Evolutionary conservation across 2,329 filamentous ascomycete genomes (phyloP), one percentile per base, ranked within the genome.

Genomic region (Fusarium sp.): DNA sequence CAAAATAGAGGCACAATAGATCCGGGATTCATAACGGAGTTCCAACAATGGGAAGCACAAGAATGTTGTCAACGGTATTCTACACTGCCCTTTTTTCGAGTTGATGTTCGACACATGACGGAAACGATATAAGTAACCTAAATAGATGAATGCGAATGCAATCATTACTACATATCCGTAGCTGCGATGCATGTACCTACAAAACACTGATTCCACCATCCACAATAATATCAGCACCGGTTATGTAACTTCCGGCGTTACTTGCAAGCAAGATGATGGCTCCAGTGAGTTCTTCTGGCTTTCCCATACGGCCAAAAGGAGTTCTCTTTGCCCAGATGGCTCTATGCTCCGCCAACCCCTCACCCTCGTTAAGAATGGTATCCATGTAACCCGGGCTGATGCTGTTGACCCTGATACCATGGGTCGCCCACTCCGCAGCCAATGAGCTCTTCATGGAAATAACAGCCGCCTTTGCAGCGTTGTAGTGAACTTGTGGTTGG

Each of bases 401-500:
- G 20, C 58, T 63, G 7, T 63, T 63, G 0, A 63, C 60, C 1
- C 60, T 44, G 11, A 63, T 63, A 0, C 60, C 60, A 6, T 63
- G 60, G 0, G 37, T 20, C 4, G 60, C 60, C 60, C 60, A 63
- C 40, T 63, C 58, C 4, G 58, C 60, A 11, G 60, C 60, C 1
- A 63, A 13, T 0, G 60, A 63, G 1, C 60, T 63, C 33, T 63
- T 63, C 25, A 63, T 45, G 0, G 60, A 63, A 3, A 63, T 14
- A 6, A 63, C n/a, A 1, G 60, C 58, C 1, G 60, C 60, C 5
- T 63, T 63, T 1, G 60, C 60, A 2, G 88, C 87, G 67, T 94
- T 94, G 73, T 94, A 94, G 1, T 88, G 85, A 1, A 82, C 83
- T 73, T 94, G 91, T 0, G 90, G 90, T 72, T 93, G 90, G 0